These are phyloP conservation scores for Prunus mume DNA, from an alignment of 306 rosid genomes.

Conservation along the genomic window DNA sequence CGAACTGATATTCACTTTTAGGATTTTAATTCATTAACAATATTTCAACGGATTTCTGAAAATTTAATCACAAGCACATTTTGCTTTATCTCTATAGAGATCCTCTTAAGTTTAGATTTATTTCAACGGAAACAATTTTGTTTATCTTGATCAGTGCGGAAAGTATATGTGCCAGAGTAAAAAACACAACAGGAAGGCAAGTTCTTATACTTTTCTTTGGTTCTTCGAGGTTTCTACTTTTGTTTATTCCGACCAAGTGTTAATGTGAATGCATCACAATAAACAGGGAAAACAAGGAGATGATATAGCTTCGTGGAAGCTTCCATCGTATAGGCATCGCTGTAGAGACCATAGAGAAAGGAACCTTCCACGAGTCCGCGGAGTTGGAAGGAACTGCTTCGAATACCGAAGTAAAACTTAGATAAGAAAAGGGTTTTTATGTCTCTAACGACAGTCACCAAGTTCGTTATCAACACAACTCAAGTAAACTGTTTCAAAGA, in stretches of 20 bases:
- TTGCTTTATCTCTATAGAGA: too few species aligned
- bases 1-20: too few species aligned
- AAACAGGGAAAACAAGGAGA: background rate
- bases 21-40: too few species aligned
- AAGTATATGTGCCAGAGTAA: background rate
- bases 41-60: too few species aligned
- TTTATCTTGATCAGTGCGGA: background rate
- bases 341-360: background rate
- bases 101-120: too few species aligned
- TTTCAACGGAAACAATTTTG: background rate
- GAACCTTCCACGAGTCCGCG: background rate
- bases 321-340: background rate
- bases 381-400: too few species aligned
- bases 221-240: background rate
- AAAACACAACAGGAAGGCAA: background rate
- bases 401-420: too few species aligned
- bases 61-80: too few species aligned
- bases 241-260: background rate
- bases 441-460: conserved; percentile 24
- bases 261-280: background rate
- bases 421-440: background rate
- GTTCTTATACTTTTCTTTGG: background rate
- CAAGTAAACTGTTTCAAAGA: conserved; percentile 38
- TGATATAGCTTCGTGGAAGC: background rate
- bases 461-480: conserved; percentile 13